Evolutionary conservation across 805 yeast species (phyloP), one percentile per base, ranked within the genome.

Genomic region (Ogataea methanolica): DNA sequence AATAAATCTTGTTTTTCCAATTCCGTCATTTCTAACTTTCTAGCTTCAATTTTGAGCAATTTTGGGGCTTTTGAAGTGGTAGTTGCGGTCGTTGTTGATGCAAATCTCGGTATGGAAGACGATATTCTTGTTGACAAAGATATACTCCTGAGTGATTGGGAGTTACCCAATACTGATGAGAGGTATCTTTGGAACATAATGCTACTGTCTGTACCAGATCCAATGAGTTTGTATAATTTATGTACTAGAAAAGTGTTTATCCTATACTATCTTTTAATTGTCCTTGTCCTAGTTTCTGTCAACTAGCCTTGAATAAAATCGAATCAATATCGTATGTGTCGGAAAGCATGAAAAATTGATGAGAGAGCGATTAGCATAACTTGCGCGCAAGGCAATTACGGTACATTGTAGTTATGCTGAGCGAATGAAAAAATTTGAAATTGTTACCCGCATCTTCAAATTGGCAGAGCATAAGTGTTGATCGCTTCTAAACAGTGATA

Each of bases 1-100:
- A 80, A 74, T 49, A 71, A 78, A 67, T 90, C 96, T 71, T 86
- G 94, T 58, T 73, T 73, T 68, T 90, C 97, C 65, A 90, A 73
- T 31, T 81, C 88, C 8, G 92, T 87, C 49, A 80, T 61, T 54
- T 77, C 81, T 6, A 71, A 52, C 44, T 69, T 66, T 57, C 76
- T 69, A 35, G 41, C 48, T 39, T 47, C 36, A 5, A 59, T 34
- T 47, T 75, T 67, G 43, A 68, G 69, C 42, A 72, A 57, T 63
- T 52, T 60, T 63, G 64, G 22, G 2, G 40, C 29, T 40, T 23
- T 43, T 15, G 31, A 12, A 11, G 49, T 6, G 3, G 47, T 21
- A 4, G 47, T 5, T 19, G 47, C 2, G 4, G 50, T 31, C 22
- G 31, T 26, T 26, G 41, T 50, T 6, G 57, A 48, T 11, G 61